Conservation (phyloP, 768 basidiomycete genomes). For the Rhodotorula graminis region DNA sequence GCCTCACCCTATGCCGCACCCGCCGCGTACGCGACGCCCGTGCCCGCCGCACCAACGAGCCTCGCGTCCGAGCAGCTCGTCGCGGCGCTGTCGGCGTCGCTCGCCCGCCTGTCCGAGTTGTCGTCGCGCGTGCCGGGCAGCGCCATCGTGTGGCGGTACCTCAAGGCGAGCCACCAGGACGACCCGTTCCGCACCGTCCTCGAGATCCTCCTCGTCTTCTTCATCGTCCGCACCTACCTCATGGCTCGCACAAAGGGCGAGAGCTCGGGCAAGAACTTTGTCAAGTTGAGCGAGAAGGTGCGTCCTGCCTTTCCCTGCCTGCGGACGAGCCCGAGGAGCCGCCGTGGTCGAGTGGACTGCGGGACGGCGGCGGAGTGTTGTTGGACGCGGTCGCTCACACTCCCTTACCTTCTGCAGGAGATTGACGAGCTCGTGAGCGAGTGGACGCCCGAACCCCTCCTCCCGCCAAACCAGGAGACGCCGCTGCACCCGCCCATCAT, state of each 20-base stretch:
- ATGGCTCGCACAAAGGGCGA: slow-evolving; percentile 85
- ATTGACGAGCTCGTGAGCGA: slow-evolving; percentile 93
- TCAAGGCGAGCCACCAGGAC: slow-evolving; percentile 90
- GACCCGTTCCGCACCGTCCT: slow-evolving; percentile 88
- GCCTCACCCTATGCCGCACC: not conserved
- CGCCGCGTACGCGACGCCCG: not conserved
- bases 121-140: slow-evolving; percentile 47
- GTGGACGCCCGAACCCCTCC: slow-evolving; percentile 83
- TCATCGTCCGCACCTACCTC: slow-evolving; percentile 82
- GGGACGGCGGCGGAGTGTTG: no score
- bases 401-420: slow-evolving; percentile 57
- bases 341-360: no score
- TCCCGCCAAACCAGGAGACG: slow-evolving; percentile 60
- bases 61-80: slow-evolving; percentile 49
- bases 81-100: slow-evolving; percentile 39
- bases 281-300: slow-evolving; percentile 85
- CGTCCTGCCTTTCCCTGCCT: slow-evolving; percentile 8
- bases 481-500: slow-evolving; percentile 72
- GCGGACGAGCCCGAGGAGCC: not conserved
- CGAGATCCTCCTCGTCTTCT: slow-evolving; percentile 79
- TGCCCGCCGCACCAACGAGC: not conserved
- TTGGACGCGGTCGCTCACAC: no score
- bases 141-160: slow-evolving; percentile 45
- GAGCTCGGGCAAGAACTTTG: slow-evolving; percentile 76
- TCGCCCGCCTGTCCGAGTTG: slow-evolving; percentile 14